phyloP scores from a whole-genome alignment of 2,329 filamentous ascomycete genomes.

The Exophiala sideris region DNA sequence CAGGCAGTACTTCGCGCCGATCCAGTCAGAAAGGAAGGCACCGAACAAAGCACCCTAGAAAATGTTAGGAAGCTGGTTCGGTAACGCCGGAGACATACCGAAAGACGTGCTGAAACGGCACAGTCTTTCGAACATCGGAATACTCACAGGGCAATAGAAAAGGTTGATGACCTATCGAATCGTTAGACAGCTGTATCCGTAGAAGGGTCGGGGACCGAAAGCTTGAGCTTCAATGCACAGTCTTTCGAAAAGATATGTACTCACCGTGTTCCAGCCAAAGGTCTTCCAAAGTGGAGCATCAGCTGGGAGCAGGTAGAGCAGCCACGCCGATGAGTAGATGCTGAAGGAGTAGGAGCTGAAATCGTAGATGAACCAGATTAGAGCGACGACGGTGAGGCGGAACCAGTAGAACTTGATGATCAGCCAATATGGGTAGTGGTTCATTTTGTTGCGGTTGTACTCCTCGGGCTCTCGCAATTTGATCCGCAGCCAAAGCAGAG shows the following conservation, averaged over 20 bases:
- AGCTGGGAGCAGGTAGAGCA: slow-evolving; percentile 58
- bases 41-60: slow-evolving; percentile 63
- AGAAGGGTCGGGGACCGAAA: no score
- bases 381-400: slow-evolving; percentile 64
- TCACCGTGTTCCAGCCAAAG: slow-evolving; percentile 82
- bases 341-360: slow-evolving; percentile 82
- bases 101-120: no score
- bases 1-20: slow-evolving; percentile 75
- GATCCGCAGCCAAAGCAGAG: slow-evolving; percentile 67
- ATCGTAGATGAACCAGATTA: slow-evolving; percentile 86
- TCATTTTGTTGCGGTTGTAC: slow-evolving; percentile 69
- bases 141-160: slow-evolving; percentile 71
- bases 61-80: no score
- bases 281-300: slow-evolving; percentile 65
- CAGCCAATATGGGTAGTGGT: slow-evolving; percentile 52
- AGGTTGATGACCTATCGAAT: slow-evolving; percentile 58
- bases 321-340: slow-evolving; percentile 70
- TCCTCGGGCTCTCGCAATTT: slow-evolving; percentile 76
- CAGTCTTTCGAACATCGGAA: no score
- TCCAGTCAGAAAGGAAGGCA: slow-evolving; percentile 70
- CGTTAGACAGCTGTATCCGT: no score
- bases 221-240: no score
- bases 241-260: no score
- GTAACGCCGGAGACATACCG: no score
- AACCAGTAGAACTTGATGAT: slow-evolving; percentile 68